phyloP scores from a whole-genome alignment of 1,139 yeast genomes.

The Yamadazyma songkhlaensis region DNA sequence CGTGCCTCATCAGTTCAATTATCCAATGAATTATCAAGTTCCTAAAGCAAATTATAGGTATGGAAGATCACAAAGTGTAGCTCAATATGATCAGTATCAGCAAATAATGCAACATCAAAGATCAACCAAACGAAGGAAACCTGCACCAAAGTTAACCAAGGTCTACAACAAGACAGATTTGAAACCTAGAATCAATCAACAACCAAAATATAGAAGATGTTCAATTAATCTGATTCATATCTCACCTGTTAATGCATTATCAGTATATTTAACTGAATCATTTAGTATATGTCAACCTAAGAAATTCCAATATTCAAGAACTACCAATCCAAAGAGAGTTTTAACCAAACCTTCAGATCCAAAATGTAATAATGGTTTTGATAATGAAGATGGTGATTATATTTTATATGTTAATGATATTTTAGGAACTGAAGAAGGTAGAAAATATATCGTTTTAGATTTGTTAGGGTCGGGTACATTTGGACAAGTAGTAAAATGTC shows the following conservation, averaged over 20 bases:
- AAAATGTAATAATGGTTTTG: slow-evolving; percentile 75
- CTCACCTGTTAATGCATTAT: slow-evolving; percentile 84
- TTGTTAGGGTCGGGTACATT: slow-evolving; percentile 95
- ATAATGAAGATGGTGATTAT: slow-evolving; percentile 87
- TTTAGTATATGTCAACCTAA: slow-evolving; percentile 85
- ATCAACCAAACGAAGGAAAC: slow-evolving; percentile 20
- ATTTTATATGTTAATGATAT: slow-evolving; percentile 92
- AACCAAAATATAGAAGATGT: slow-evolving; percentile 79
- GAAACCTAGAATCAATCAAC: slow-evolving; percentile 58
- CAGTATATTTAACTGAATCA: slow-evolving; percentile 74
- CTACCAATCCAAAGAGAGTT: slow-evolving; percentile 88
- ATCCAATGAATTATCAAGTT: not conserved
- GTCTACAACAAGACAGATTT: slow-evolving; percentile 51
- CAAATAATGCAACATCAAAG: slow-evolving; percentile 28
- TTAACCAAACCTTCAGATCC: slow-evolving; percentile 92
- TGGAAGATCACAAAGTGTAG: slow-evolving; percentile 35
- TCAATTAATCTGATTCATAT: slow-evolving; percentile 74
- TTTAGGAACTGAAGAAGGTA: slow-evolving; percentile 82
- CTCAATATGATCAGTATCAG: slow-evolving; percentile 39
- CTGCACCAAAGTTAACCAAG: slow-evolving; percentile 38
- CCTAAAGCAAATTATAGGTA: slow-evolving; percentile 5
- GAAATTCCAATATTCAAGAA: slow-evolving; percentile 73
- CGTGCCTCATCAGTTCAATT: not conserved
- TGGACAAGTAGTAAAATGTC: slow-evolving; percentile 98
- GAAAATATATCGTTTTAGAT: slow-evolving; percentile 85